Evolutionary conservation across 305 asterid species (phyloP), one percentile per base, ranked within the genome.

Genomic region (Nicotiana rustica): DNA sequence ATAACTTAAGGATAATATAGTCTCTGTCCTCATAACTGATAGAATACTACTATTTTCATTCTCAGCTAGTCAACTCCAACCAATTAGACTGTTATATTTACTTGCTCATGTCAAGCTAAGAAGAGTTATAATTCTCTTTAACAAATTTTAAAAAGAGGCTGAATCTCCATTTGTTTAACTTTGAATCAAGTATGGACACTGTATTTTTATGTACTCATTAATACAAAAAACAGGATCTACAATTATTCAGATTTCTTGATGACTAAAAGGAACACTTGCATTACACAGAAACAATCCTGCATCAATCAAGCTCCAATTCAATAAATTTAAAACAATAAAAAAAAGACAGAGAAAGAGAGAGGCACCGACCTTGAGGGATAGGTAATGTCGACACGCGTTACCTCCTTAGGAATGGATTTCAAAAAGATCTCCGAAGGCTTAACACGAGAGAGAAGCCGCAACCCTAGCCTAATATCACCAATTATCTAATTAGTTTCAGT

Each of bases 391-490:
- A 95, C 86, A 65, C 83, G 81, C 55, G 86, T 79, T 41, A 87
- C 88, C 81, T 94, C 97, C 91, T 96, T 96, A 1, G 98, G 91
- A 73, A 96, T 93, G 67, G 99, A 94, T 88, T 93, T 94, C 91
- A 96, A 93, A 85, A 96, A 91, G 67, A 91, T 90, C 90, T 95
- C 98, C 1, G 98, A 91, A n/a, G 99, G 98, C 88, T 92, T 96
- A 67, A 96, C 97, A 25, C 97, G 88, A 8, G 98, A 92, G 87
- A 96, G 81, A 84, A 96, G 92, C 88, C 86, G 88, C 92, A 96
- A 49, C 52, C 99, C 99, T 77, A 96, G 78, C 86, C 99, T 96
- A 88, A 84, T 81, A 62, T 36, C 82, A 82, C 64, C 55, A 82
- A 67, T 13, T 21, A 81, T 77, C 17, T 38, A 67, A 29, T 76